Evolutionary conservation across 1,284 basidiomycete species (phyloP), one percentile per base, ranked within the genome.

Genomic region (Boletus sp.): DNA sequence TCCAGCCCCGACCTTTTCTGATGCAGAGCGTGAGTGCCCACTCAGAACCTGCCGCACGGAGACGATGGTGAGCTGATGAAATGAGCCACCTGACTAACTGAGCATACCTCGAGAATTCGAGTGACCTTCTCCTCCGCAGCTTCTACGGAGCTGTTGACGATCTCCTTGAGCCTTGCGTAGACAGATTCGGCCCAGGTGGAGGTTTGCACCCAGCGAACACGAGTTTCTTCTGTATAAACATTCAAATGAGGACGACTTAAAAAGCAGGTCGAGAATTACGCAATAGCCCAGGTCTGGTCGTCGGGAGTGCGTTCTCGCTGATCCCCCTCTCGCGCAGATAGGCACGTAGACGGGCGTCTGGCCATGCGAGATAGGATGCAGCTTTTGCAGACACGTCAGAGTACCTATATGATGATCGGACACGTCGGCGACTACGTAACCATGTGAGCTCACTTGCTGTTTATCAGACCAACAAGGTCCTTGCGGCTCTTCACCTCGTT

Each of bases 331-430:
- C 80, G 49, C 89, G 78, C 25, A 94, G 76, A 65, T 84, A 91
- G 1, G 88, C 89, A 46, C 91, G 85, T 26, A 94, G 78, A 38
- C 91, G 80, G 3, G 91, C 88, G 59, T 94, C 91, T 13, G 91
- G 90, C 91, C 91, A 94, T n/a, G 78, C 76, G 42, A 93, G 72
- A 67, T 91, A 93, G 1, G 78, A 72, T 4, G 81, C 76, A 7
- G 74, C 70, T 32, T 71, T 71, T 1, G 69, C 60, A 19, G 69
- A 67, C 22, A 60, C 55, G 54, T 55, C 58, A 1, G 46, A 19
- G 12, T 56, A 53, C 37, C 64, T 66, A 32, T 9, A 16, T 8
- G 3, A 5, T 16, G 16, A 20, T 41, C 26, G 40, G 19, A 13
- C 6, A 32, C 6, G 17, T 38, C 16, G 5, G 0, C 17, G n/a